Evolutionary conservation across 2,329 filamentous ascomycete species (phyloP).

Genomic region (Phialophora verrucosa): DNA sequence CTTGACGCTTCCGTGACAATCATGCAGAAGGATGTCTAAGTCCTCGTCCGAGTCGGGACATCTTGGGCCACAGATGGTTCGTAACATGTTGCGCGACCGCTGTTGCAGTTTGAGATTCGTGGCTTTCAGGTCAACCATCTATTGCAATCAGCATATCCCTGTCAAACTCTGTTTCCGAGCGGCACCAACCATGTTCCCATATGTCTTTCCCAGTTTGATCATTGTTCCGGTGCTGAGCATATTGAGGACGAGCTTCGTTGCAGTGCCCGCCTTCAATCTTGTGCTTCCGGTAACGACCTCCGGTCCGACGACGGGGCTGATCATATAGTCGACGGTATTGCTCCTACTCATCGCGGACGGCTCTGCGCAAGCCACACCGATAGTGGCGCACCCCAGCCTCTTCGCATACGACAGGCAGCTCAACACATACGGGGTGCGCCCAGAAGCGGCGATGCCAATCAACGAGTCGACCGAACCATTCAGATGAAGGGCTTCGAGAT

Average conservation of each 20-base stretch:
- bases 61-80: slow-evolving; percentile 39
- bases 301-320: slow-evolving; percentile 50
- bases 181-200: slow-evolving; percentile 49
- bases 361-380: slow-evolving; percentile 49
- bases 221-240: slow-evolving; percentile 54
- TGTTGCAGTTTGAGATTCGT: slow-evolving; percentile 49
- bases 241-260: slow-evolving; percentile 53
- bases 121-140: slow-evolving; percentile 49
- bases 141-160: not conserved
- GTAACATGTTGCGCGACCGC: slow-evolving; percentile 46
- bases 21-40: slow-evolving; percentile 42
- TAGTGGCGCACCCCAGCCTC: slow-evolving; percentile 45
- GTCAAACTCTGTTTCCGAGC: not conserved
- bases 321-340: slow-evolving; percentile 44
- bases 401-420: slow-evolving; percentile 48
- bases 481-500: slow-evolving; percentile 44
- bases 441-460: slow-evolving; percentile 53
- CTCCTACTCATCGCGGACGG: slow-evolving; percentile 44
- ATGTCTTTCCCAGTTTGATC: slow-evolving; percentile 52
- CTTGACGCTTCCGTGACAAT: slow-evolving; percentile 45
- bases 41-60: slow-evolving; percentile 37
- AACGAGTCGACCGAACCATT: slow-evolving; percentile 46
- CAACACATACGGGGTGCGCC: slow-evolving; percentile 51
- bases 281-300: slow-evolving; percentile 56
- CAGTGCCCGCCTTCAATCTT: slow-evolving; percentile 54